Evolutionary conservation across 2,329 filamentous ascomycete genomes (phyloP), one percentile per base, ranked within the genome.

Genomic region (Calonectria pseudoturangicola): DNA sequence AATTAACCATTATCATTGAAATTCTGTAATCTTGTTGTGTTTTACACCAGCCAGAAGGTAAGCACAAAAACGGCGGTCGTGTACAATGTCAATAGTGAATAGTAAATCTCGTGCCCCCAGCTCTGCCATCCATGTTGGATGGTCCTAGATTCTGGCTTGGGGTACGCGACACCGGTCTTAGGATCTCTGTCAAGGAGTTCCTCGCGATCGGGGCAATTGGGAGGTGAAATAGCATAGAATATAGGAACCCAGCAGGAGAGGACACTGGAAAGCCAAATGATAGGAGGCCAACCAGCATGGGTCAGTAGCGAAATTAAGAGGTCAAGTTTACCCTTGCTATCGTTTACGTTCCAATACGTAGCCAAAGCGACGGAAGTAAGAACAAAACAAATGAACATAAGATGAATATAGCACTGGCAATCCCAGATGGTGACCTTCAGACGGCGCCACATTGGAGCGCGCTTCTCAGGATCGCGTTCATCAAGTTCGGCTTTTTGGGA

Each of bases 191-290:
- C 82, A 56, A 91, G 81, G 10, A 91, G 81, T 3, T 88, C 85
- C 74, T 89, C 85, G 18, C 89, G 84, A 28, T 88, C 86, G 0
- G 88, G 87, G 80, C 88, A 85, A 1, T 75, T 81, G 0, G 89
- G 89, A 1, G 89, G 89, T 72, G 85, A 86, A 68, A 91, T 85
- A 12, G 88, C 87, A 86, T 62, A 62, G 21, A 10, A 41, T 21
- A 62, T 62, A 13, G 56, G 56, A 7, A 16, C 36, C 56, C 56
- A 62, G 56, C 56, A 62, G 6, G 56, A 62, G 4, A 62, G 9
- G 16, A 43, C 56, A 15, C 56, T 27, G 43, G 56, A 41, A n/a
- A 62, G 56, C 56, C 56, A 62, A 43, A 62, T 62, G 16, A 62
- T 41, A 10, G 56, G 56, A 15, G 56, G 56, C 56, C 56, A 62